A percentile compares a stretch with the other conserved stretches of the same genome.
Conservation (phyloP, 805 yeast genomes). For the Saturnispora ahearnii region DNA sequence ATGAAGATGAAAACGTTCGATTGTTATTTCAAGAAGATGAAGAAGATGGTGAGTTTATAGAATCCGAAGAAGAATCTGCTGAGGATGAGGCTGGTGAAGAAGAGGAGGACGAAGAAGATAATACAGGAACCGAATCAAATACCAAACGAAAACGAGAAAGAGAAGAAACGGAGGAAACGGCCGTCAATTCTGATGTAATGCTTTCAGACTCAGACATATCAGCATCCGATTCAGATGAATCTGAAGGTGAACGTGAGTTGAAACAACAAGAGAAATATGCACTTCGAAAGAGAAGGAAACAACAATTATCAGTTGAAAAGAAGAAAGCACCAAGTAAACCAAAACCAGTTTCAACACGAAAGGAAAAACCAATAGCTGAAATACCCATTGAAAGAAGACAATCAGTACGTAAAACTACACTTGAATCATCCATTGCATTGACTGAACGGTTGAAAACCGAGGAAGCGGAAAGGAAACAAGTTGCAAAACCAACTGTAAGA, state of each 20-base stretch:
- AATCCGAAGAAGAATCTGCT: constrained; percentile 21
- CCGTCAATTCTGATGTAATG: constrained; percentile 36
- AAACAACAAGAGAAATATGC: constrained; percentile 25
- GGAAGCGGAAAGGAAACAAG: constrained; percentile 49
- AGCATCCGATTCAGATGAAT: constrained; percentile 48
- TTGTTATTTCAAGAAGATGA: constrained; percentile 59
- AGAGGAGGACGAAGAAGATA: constrained; percentile 25
- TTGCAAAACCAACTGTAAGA: constrained; percentile 20
- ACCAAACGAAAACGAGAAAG: constrained; percentile 25
- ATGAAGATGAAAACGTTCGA: constrained; percentile 72
- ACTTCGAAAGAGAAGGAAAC: constrained; percentile 39
- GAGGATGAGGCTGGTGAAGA: constrained; percentile 26
- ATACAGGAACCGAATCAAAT: constrained; percentile 19
- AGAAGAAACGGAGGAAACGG: constrained; percentile 13
- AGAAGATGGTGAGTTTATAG: constrained; percentile 41
- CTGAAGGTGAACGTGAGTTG: constrained; percentile 35
- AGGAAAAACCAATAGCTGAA: neutral
- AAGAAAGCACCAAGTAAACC: constrained; percentile 11
- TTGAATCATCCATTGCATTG: constrained; percentile 68
- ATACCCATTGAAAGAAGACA: constrained; percentile 44
- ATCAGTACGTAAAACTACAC: constrained; percentile 69
- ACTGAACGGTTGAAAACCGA: constrained; percentile 61
- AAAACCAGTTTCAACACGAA: constrained; percentile 4
- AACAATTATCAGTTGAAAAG: constrained; percentile 26
- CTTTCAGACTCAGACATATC: constrained; percentile 47